Percentiles rank a stretch among this genome's conserved stretches.
phyloP scores from a whole-genome alignment of 1,284 basidiomycete genomes.

The Trametes sp. region DNA sequence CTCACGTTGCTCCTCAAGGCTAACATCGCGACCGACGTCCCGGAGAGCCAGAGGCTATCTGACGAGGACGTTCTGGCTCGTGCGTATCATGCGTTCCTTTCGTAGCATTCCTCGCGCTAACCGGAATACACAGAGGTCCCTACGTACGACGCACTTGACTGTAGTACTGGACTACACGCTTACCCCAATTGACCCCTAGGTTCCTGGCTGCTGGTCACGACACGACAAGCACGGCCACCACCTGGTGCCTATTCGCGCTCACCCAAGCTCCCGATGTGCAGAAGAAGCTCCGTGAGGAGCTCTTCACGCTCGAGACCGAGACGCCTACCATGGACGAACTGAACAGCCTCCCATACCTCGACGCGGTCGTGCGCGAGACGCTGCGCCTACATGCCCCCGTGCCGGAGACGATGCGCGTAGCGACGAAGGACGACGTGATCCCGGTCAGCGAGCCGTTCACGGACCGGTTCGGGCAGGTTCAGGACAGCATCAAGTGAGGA shows the following conservation, averaged over 20 bases:
- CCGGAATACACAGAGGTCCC: slow-evolving; percentile 47
- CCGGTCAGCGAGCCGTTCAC: slow-evolving; percentile 42
- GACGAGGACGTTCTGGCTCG: slow-evolving; percentile 65
- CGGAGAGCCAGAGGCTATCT: slow-evolving; percentile 51
- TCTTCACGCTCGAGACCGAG: slow-evolving; percentile 49
- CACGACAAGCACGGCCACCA: slow-evolving; percentile 56
- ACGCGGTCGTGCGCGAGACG: slow-evolving; percentile 72
- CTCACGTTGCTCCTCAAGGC: slow-evolving; percentile 51
- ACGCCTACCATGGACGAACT: slow-evolving; percentile 64
- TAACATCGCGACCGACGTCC: slow-evolving; percentile 55
- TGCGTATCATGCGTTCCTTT: slow-evolving; percentile 40
- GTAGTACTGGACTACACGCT: too few species aligned
- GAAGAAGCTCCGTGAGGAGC: slow-evolving; percentile 72
- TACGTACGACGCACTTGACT: too few species aligned
- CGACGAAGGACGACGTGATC: slow-evolving; percentile 56
- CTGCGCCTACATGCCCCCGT: slow-evolving; percentile 75
- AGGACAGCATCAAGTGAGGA: slow-evolving; percentile 43
- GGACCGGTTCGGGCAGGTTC: slow-evolving; percentile 39
- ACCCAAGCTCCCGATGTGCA: slow-evolving; percentile 63
- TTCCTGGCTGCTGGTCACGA: slow-evolving; percentile 56
- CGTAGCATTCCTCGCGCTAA: background rate
- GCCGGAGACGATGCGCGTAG: slow-evolving; percentile 58
- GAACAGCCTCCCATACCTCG: slow-evolving; percentile 49
- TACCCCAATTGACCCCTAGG: slow-evolving; percentile 36
- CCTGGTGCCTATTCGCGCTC: slow-evolving; percentile 74